Conservation (phyloP, 1,139 yeast species). For the Meyerozyma elateridarum region DNA sequence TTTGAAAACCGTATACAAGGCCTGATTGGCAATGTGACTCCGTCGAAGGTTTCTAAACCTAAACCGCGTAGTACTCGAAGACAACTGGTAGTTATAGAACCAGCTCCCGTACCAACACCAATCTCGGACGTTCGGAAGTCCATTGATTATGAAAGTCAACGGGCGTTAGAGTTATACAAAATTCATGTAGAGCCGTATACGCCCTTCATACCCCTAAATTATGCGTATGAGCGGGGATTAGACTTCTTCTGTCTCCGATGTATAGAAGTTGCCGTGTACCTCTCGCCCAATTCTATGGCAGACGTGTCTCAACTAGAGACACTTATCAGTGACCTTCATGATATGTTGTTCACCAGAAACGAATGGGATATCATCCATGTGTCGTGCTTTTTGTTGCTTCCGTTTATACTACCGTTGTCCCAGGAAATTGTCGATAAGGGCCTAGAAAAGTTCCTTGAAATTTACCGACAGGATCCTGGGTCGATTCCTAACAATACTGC, state of each 20-base stretch:
- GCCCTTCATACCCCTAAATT: background rate
- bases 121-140: too few relatives aligned
- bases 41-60: background rate
- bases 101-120: too few relatives aligned
- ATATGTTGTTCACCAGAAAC: background rate
- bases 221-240: too few relatives aligned
- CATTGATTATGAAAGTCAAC: too few relatives aligned
- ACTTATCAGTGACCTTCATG: background rate
- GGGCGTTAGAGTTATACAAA: background rate
- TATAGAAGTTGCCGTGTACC: too few relatives aligned
- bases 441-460: constrained; percentile 1
- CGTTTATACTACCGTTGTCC: background rate
- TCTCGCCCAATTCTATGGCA: too few relatives aligned
- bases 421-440: background rate
- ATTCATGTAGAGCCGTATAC: constrained; percentile 1
- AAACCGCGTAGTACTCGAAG: too few relatives aligned
- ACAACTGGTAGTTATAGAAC: too few relatives aligned
- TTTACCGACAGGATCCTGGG: background rate
- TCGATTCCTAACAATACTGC: constrained; percentile 1
- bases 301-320: too few relatives aligned
- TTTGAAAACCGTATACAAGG: constrained; percentile 1
- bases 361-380: background rate
- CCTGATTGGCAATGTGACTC: background rate
- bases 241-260: too few relatives aligned
- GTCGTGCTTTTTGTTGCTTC: constrained; percentile 2